These are phyloP conservation scores for Ophiostoma ips DNA, from an alignment of 2,329 filamentous ascomycete genomes.

Conservation along the genomic window DNA sequence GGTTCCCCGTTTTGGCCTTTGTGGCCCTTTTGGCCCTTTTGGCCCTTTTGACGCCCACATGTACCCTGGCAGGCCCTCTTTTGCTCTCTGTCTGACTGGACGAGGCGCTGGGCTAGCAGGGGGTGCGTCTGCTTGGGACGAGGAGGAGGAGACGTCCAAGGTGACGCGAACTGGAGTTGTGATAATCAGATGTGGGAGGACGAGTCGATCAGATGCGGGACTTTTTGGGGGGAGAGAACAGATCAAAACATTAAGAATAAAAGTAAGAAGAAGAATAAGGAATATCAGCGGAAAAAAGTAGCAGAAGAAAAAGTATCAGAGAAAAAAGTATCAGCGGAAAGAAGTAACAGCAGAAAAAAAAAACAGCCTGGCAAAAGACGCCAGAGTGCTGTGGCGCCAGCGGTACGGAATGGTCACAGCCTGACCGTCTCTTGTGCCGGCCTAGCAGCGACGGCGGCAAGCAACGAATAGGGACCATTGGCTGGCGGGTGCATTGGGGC, in stretches of 20 bases:
- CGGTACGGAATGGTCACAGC: too few relatives aligned
- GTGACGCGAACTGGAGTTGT: too few relatives aligned
- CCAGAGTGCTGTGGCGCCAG: too few relatives aligned
- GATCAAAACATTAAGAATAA: too few relatives aligned
- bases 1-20: not conserved
- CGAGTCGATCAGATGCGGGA: too few relatives aligned
- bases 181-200: too few relatives aligned
- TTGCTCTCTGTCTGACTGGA: constrained; percentile 4
- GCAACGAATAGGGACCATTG: constrained; percentile 9
- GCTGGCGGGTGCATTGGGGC: not conserved
- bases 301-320: not conserved
- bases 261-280: too few relatives aligned
- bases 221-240: too few relatives aligned
- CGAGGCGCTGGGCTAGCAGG: constrained; percentile 2
- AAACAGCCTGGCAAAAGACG: not conserved
- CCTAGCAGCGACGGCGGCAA: too few relatives aligned
- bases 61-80: not conserved
- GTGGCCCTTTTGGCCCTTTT: not conserved
- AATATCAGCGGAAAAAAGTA: not conserved
- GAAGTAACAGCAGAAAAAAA: not conserved
- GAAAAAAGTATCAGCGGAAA: not conserved
- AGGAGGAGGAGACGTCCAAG: too few relatives aligned
- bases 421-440: too few relatives aligned
- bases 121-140: not conserved
- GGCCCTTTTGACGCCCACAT: not conserved